A percentile compares a stretch with the other conserved stretches of the same genome.
These are phyloP conservation scores for Aspergillus quadricinctus DNA, from an alignment of 2,329 filamentous ascomycete genomes.

Conservation along the genomic window DNA sequence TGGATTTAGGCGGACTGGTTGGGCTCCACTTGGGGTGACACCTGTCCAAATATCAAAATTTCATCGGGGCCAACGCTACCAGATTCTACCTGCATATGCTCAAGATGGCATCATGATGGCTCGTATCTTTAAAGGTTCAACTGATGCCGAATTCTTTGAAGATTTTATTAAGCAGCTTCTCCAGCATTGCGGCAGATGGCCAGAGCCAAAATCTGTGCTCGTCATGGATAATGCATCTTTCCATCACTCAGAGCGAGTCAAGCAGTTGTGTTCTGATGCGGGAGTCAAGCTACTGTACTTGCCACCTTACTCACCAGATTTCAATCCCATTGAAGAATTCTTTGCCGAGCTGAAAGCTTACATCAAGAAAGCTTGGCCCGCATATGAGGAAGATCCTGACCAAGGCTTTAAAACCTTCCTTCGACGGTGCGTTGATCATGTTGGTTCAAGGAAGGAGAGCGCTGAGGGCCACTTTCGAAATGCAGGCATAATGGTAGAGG, in stretches of 20 bases:
- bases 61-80: slow-evolving; percentile 12
- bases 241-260: slow-evolving; percentile 7
- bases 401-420: too few species aligned
- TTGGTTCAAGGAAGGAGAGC: too few species aligned
- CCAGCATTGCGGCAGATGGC: slow-evolving; percentile 18
- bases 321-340: too few species aligned
- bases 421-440: too few species aligned
- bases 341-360: too few species aligned
- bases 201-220: slow-evolving; percentile 23
- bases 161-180: slow-evolving; percentile 19
- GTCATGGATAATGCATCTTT: slow-evolving; percentile 27
- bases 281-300: too few species aligned
- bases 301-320: too few species aligned
- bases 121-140: slow-evolving; percentile 23
- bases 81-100: not conserved
- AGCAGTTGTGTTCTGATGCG: too few species aligned
- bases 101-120: slow-evolving; percentile 4
- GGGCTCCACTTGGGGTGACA: slow-evolving; percentile 27
- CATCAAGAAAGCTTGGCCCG: too few species aligned
- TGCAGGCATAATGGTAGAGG: too few species aligned
- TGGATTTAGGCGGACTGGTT: slow-evolving; percentile 29
- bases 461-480: too few species aligned
- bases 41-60: slow-evolving; percentile 17
- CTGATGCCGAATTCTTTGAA: slow-evolving; percentile 20
- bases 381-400: too few species aligned